A percentile compares a stretch with the other conserved stretches of the same genome.
phyloP scores from a whole-genome alignment of 2,329 filamentous ascomycete species.

The Alternaria gansuensis region DNA sequence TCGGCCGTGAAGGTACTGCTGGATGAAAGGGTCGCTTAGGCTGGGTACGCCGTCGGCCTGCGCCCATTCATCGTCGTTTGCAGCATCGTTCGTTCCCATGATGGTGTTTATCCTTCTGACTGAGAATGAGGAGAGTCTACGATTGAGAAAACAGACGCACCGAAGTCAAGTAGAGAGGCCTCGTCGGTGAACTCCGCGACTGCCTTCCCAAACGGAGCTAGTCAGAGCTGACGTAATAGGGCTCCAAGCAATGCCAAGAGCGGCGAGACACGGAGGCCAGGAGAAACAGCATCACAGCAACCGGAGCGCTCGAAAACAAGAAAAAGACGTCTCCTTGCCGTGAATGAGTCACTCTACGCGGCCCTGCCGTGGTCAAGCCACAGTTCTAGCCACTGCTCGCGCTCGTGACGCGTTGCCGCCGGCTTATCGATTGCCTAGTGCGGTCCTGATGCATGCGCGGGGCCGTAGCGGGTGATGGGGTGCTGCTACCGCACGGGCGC shows the following conservation, averaged over 20 bases:
- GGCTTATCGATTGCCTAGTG: conserved; percentile 37
- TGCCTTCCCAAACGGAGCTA: conserved; percentile 35
- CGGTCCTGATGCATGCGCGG: conserved; percentile 24
- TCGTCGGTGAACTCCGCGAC: conserved; percentile 31
- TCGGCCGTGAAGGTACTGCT: conserved; percentile 80
- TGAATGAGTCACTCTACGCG: background rate
- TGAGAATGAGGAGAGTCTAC: background rate
- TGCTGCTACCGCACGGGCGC: conserved; percentile 23
- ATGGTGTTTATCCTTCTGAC: background rate
- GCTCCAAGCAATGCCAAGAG: conserved; percentile 11
- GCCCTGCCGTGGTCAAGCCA: background rate
- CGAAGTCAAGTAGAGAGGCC: conserved; percentile 10
- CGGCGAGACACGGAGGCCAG: background rate
- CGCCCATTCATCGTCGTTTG: conserved; percentile 52
- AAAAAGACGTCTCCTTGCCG: background rate
- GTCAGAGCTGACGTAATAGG: conserved; percentile 34
- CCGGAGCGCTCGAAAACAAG: background rate
- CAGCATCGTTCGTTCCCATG: conserved; percentile 35
- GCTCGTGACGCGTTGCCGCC: conserved; percentile 23
- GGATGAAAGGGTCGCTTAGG: conserved; percentile 75
- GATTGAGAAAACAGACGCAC: background rate
- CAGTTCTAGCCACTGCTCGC: conserved; percentile 12
- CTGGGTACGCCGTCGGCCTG: conserved; percentile 54
- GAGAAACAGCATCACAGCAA: background rate
- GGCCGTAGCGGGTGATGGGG: conserved; percentile 21